phyloP scores from a whole-genome alignment of 495 filamentous ascomycete species.

The Rostrohypoxylon terebratum region DNA sequence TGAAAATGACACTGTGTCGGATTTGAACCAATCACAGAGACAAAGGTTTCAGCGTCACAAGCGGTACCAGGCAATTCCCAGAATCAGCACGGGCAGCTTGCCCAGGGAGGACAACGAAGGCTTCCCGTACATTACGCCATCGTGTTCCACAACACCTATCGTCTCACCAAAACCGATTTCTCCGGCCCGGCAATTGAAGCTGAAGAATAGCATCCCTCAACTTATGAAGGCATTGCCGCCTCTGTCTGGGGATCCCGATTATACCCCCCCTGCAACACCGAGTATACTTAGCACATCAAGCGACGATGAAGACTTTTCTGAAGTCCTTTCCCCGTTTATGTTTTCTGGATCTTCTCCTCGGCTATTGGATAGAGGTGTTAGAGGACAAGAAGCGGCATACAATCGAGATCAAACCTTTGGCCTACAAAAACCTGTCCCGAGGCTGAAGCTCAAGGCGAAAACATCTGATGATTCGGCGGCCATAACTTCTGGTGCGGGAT shows the following conservation, averaged over 20 bases:
- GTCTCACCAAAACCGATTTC: slow-evolving; percentile 61
- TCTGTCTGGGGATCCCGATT: slow-evolving; percentile 50
- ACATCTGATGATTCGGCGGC: slow-evolving; percentile 37
- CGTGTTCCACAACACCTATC: slow-evolving; percentile 50
- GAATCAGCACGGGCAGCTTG: slow-evolving; percentile 46
- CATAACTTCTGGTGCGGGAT: slow-evolving; percentile 11
- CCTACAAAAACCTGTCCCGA: slow-evolving; percentile 41
- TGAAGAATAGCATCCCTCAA: slow-evolving; percentile 63
- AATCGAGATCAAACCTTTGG: not conserved
- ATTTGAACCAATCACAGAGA: slow-evolving; percentile 8
- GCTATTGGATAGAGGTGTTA: not conserved
- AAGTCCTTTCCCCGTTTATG: slow-evolving; percentile 44
- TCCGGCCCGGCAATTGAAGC: slow-evolving; percentile 57
- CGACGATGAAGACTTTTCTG: slow-evolving; percentile 41
- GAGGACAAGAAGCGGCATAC: not conserved
- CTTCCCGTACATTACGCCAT: slow-evolving; percentile 43
- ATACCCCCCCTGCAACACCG: slow-evolving; percentile 37
- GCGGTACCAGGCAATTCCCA: slow-evolving; percentile 43
- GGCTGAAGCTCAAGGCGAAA: slow-evolving; percentile 53
- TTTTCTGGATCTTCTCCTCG: slow-evolving; percentile 22
- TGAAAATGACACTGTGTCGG: not conserved
- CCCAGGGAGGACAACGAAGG: slow-evolving; percentile 47
- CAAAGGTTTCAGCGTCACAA: slow-evolving; percentile 42
- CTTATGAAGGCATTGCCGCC: slow-evolving; percentile 65
- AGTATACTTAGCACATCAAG: slow-evolving; percentile 31